Percentiles rank a stretch among this genome's conserved stretches.
Evolutionary conservation across 2,329 filamentous ascomycete species (phyloP).

Genomic region (Aspergillus sergii): DNA sequence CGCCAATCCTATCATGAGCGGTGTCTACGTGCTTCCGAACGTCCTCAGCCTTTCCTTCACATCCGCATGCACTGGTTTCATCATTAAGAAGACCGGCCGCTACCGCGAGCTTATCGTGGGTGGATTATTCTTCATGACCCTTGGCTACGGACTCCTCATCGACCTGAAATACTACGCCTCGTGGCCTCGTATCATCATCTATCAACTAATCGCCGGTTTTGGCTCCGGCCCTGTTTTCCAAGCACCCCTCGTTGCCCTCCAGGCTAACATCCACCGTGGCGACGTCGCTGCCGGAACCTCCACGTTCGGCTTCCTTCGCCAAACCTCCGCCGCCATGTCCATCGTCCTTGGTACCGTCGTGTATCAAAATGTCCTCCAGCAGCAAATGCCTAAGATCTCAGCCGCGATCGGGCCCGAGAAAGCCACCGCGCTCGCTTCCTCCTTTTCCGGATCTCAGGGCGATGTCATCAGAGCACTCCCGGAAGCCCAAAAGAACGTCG

Average conservation of each 20-base stretch:
- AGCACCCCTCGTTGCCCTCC: constrained; percentile 64
- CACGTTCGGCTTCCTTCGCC: constrained; percentile 63
- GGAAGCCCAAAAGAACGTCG: constrained; percentile 35
- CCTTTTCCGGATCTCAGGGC: constrained; percentile 40
- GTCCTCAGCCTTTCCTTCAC: constrained; percentile 68
- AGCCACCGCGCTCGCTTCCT: constrained; percentile 29
- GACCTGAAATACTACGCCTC: constrained; percentile 57
- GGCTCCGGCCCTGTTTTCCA: constrained; percentile 67
- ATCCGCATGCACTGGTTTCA: constrained; percentile 64
- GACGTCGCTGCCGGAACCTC: constrained; percentile 67
- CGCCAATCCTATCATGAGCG: constrained; percentile 68
- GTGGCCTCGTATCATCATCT: constrained; percentile 54
- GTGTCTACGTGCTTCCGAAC: constrained; percentile 73
- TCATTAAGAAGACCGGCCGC: constrained; percentile 72
- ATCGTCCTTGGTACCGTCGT: constrained; percentile 61
- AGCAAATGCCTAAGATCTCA: constrained; percentile 32
- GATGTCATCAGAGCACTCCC: constrained; percentile 37
- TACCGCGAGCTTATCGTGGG: constrained; percentile 64
- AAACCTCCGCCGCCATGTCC: constrained; percentile 59
- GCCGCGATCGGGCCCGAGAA: constrained; percentile 33
- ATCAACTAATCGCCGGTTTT: constrained; percentile 62
- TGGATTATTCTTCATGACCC: constrained; percentile 61
- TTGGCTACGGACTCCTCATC: constrained; percentile 69
- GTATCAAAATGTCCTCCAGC: constrained; percentile 41
- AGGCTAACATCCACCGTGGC: constrained; percentile 60